Conservation (phyloP, 345 rosid genomes). For the Anacardium occidentale region DNA sequence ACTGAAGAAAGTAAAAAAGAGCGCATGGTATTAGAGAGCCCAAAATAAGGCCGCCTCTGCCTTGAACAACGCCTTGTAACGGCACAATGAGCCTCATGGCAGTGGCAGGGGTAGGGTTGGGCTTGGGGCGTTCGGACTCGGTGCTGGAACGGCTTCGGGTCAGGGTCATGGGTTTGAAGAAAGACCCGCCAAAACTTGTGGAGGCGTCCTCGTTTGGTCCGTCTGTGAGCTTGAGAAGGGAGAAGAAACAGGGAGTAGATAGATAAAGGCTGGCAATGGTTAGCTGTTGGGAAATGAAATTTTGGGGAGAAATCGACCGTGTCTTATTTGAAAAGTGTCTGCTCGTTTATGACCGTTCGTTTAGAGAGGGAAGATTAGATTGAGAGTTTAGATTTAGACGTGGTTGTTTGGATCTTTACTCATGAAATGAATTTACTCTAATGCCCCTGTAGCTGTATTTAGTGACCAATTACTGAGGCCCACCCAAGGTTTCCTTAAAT, state of each 20-base stretch:
- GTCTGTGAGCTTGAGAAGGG: background rate
- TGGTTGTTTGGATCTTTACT: background rate
- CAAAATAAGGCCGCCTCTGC: slow-evolving; percentile 73
- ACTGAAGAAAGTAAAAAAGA: slow-evolving; percentile 75
- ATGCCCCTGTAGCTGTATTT: background rate
- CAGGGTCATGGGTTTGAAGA: slow-evolving; percentile 32
- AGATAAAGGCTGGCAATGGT: background rate
- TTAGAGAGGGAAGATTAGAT: background rate
- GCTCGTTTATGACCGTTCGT: background rate
- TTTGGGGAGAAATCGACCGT: background rate
- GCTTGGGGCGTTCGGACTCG: slow-evolving; percentile 18
- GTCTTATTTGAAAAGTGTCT: background rate
- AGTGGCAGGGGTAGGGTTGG: slow-evolving; percentile 23
- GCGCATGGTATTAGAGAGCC: slow-evolving; percentile 90
- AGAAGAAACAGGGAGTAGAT: background rate
- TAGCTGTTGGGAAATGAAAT: background rate
- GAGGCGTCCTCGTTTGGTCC: background rate
- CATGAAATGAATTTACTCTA: background rate
- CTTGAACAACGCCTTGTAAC: slow-evolving; percentile 75
- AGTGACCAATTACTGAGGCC: no score
- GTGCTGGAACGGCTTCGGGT: slow-evolving; percentile 22
- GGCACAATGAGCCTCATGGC: slow-evolving; percentile 84
- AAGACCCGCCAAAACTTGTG: slow-evolving; percentile 7
- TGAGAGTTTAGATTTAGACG: background rate
- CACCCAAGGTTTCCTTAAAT: no score